These are phyloP conservation scores for Paxillus ammoniavirescens DNA, from an alignment of 768 basidiomycete genomes.

Conservation along the genomic window DNA sequence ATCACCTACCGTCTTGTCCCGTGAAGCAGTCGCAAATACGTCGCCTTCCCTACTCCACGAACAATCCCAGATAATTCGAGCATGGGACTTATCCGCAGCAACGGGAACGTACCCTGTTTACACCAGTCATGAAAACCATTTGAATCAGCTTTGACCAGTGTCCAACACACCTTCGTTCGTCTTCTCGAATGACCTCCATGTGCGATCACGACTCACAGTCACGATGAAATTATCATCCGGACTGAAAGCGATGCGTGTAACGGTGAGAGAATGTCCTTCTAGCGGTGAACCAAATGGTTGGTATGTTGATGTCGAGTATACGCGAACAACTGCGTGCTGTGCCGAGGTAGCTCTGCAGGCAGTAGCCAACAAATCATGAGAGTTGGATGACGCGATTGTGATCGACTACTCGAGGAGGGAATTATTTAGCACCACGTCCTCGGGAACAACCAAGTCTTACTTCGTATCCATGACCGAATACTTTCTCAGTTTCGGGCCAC, in stretches of 20 bases:
- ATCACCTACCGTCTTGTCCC: conserved; percentile 82
- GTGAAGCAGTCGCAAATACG: conserved; percentile 88
- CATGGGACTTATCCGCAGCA: conserved; percentile 79
- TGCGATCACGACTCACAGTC: conserved; percentile 87
- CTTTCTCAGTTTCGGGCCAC: conserved; percentile 96
- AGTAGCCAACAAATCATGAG: conserved; percentile 73
- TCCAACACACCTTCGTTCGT: conserved; percentile 38
- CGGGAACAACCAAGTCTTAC: conserved; percentile 37
- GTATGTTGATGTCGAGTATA: conserved; percentile 74
- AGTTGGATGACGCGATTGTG: conserved; percentile 71
- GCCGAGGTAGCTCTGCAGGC: conserved; percentile 86
- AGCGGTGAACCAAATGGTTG: conserved; percentile 71
- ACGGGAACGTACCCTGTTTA: conserved; percentile 57
- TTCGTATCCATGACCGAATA: conserved; percentile 98
- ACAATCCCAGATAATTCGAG: conserved; percentile 95
- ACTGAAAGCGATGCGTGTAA: conserved; percentile 89
- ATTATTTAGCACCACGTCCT: not conserved
- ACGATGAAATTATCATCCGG: conserved; percentile 76
- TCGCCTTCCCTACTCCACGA: conserved; percentile 78
- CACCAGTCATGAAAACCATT: not conserved
- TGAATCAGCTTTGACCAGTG: not conserved
- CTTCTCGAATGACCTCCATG: conserved; percentile 80
- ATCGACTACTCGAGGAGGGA: conserved; percentile 56
- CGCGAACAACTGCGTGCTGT: conserved; percentile 86
- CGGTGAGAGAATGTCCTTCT: conserved; percentile 82